Base-by-base conservation (phyloP, 1,284 basidiomycete genomes). In the Schizophyllum commune region DNA sequence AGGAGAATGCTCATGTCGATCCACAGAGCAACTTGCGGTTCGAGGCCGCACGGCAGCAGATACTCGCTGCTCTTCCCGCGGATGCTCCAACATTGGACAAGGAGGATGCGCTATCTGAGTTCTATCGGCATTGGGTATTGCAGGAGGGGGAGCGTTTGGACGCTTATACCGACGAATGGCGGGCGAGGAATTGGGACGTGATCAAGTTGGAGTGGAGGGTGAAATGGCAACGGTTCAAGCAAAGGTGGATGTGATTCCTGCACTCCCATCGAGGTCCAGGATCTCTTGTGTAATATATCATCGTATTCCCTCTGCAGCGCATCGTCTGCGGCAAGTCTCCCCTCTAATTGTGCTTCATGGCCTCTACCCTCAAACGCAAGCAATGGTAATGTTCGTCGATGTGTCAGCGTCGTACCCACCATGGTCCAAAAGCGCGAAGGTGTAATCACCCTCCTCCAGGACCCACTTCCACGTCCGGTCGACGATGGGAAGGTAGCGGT, bases 1-100 rank as follows among this genome's bases (percentile, higher is more conserved):
- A n/a, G n/a, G n/a, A n/a, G n/a, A n/a, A n/a, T n/a, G n/a, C n/a
- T n/a, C n/a, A n/a, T n/a, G n/a, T n/a, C n/a, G n/a, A n/a, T n/a
- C n/a, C n/a, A 1, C 67, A 92, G 90, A 88, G 82, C 68, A 92
- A 92, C 68, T 77, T 77, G 7, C 84, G 89, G 19, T 91, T 91
- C 68, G 83, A 88, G 68, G 74, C 78, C 15, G 88, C 82, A 27
- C 88, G 85, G 70, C 72, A 79, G 21, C 77, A 80, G 5, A 76
- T 84, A 33, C 75, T 91, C 13, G 71, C 76, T n/a, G 77, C 81
- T 60, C 77, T 90, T 19, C 85, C 86, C 0, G 68, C 77, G 13
- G 71, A 77, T 4, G 75, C 82, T 4, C 74, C 81, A 0, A 60
- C 76, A 0, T 74, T 83, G 58, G 80, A 83, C 68, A 83, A 79